phyloP scores from a whole-genome alignment of 805 yeast genomes.

The Saccharomycopsis sp. region DNA sequence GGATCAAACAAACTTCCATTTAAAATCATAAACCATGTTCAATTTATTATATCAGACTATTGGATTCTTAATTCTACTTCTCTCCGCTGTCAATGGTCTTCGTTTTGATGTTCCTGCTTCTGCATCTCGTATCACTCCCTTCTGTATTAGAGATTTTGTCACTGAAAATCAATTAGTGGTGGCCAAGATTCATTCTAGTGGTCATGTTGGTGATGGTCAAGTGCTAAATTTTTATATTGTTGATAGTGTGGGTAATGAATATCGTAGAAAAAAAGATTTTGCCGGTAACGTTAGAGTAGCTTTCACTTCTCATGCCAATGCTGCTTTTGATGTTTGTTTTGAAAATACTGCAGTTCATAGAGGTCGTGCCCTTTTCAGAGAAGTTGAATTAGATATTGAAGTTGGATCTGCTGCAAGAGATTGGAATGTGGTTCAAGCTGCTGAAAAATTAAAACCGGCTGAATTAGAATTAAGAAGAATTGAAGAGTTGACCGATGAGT shows the following conservation, averaged over 20 bases:
- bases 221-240: conserved; percentile 52
- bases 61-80: conserved; percentile 1
- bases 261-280: conserved; percentile 66
- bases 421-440: conserved; percentile 91
- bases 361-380: conserved; percentile 45
- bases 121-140: conserved; percentile 29
- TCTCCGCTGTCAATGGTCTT: conserved; percentile 8
- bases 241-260: conserved; percentile 80
- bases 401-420: conserved; percentile 96
- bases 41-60: neutral
- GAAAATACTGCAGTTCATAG: conserved; percentile 42
- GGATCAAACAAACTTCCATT: too few relatives aligned
- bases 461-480: conserved; percentile 84
- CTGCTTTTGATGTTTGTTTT: conserved; percentile 88
- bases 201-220: conserved; percentile 83
- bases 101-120: conserved; percentile 17
- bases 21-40: too few relatives aligned
- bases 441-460: conserved; percentile 85
- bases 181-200: conserved; percentile 65
- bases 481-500: conserved; percentile 78
- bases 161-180: conserved; percentile 79
- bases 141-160: conserved; percentile 90
- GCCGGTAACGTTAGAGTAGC: conserved; percentile 65
- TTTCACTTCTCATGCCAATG: conserved; percentile 72
- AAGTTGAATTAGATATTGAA: conserved; percentile 83